Evolutionary conservation across 768 basidiomycete species (phyloP), one percentile per base, ranked within the genome.

Genomic region (Phylloporus sp.): DNA sequence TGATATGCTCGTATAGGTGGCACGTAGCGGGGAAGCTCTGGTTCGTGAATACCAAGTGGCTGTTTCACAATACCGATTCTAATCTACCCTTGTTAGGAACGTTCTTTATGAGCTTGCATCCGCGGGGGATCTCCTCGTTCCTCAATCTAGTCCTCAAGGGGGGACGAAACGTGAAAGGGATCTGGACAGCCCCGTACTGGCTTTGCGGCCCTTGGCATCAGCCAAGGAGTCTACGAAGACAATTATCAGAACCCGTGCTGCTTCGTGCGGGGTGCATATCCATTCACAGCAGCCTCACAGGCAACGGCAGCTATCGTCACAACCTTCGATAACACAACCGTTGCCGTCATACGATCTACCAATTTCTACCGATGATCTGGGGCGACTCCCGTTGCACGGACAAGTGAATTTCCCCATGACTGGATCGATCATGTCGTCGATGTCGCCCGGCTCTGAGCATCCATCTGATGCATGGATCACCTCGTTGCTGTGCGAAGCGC

Each of bases 21-120:
- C 77, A 78, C 47, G 67, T 73, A 2, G 68, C 77, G 2, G 79
- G 79, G 16, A 67, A 77, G 46, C 59, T 80, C 40, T 78, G 78
- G 79, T 80, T 46, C 43, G 76, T 62, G 32, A 29, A 18, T 23
- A 35, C 42, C 23, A 10, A 13, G 8, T 2, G 13, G 18, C 35
- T 9, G 20, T 27, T 27, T 36, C 15, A 35, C 22, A 23, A 22
- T 16, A 10, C 26, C 20, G 13, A 18, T 22, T 35, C 6, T n/a
- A 11, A 38, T 38, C 36, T 11, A 20, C 18, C n/a, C 10, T 38
- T 45, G 13, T 11, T 54, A 87, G 86, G 85, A 85, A 88, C 58
- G 79, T 89, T 36, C 68, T 88, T 18, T 87, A 81, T 56, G 85
- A 89, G 56, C 72, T 89, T 1, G 84, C 86, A 4, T 82, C 77